These are phyloP conservation scores for Vigna trinervia DNA, from an alignment of 306 rosid species.

Conservation along the genomic window DNA sequence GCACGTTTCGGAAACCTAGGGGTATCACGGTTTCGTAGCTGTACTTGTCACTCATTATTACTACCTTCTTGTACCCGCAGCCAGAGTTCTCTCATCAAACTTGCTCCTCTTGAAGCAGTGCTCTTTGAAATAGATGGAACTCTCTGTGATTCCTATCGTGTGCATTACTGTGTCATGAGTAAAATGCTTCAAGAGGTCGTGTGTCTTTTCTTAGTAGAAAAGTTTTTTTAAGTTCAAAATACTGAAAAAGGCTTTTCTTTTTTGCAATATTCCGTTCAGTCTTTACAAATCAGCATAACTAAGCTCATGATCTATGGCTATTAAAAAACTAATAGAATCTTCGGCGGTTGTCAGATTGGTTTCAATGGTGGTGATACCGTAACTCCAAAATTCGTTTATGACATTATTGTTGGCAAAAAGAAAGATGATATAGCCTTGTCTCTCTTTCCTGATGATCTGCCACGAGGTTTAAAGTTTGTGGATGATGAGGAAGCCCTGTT, in stretches of 20 bases:
- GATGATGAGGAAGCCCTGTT: constrained; percentile 92
- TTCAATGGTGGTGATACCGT: constrained; percentile 86
- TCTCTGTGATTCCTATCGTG: no score
- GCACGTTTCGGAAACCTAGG: not conserved
- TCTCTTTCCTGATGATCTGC: constrained; percentile 76
- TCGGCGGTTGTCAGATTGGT: constrained; percentile 70
- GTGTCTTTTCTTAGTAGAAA: constrained; percentile 18
- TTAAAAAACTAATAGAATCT: constrained; percentile 43
- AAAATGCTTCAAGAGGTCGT: constrained; percentile 58
- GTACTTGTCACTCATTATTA: no score
- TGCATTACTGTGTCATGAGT: no score
- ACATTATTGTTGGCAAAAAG: constrained; percentile 81
- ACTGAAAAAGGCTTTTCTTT: constrained; percentile 6
- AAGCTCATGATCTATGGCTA: constrained; percentile 25
- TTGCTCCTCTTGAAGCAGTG: no score
- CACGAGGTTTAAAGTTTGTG: constrained; percentile 75
- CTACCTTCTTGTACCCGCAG: no score
- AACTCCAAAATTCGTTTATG: constrained; percentile 69
- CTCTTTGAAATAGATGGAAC: no score
- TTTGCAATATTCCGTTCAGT: constrained; percentile 17
- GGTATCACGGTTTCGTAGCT: not conserved
- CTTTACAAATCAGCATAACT: constrained; percentile 30
- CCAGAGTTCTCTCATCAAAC: no score
- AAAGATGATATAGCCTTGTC: constrained; percentile 70
- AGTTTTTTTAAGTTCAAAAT: not conserved